Evolutionary conservation across 192 early-diverging fungal species (phyloP).

Genomic region (Fimicolochytrium jonesii): DNA sequence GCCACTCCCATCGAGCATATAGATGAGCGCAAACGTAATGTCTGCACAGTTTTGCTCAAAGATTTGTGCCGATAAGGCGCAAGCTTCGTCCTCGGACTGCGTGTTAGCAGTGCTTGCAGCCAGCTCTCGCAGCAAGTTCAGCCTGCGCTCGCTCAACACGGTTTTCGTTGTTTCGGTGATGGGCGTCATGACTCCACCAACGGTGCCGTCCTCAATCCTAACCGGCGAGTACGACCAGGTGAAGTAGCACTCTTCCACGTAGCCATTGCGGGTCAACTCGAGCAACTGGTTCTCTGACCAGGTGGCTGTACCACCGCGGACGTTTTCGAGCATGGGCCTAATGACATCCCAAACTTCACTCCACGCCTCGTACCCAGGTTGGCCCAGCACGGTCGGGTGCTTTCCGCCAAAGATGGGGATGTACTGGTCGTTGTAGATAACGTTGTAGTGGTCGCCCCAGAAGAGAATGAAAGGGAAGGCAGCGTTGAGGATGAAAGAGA

Average conservation of each 20-base stretch:
- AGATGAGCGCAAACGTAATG: neutral
- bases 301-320: neutral
- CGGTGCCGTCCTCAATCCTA: neutral
- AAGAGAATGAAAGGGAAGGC: constrained; percentile 11
- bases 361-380: neutral
- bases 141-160: too few species aligned
- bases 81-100: neutral
- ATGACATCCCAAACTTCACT: constrained; percentile 1
- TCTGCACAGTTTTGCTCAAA: neutral
- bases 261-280: neutral
- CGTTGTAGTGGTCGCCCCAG: neutral
- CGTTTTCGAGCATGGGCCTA: neutral
- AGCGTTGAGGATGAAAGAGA: constrained; percentile 4
- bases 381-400: neutral
- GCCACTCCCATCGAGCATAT: neutral
- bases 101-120: neutral
- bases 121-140: neutral
- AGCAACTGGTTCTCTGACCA: neutral
- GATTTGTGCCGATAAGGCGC: neutral
- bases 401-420: constrained; percentile 15
- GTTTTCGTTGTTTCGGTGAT: too few species aligned
- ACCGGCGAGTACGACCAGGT: constrained; percentile 8
- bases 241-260: constrained; percentile 10
- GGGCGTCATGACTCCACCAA: constrained; percentile 1
- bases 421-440: constrained; percentile 23